These are phyloP conservation scores for Epichloe aotearoae DNA, from an alignment of 2,329 filamentous ascomycete species.

Conservation along the genomic window DNA sequence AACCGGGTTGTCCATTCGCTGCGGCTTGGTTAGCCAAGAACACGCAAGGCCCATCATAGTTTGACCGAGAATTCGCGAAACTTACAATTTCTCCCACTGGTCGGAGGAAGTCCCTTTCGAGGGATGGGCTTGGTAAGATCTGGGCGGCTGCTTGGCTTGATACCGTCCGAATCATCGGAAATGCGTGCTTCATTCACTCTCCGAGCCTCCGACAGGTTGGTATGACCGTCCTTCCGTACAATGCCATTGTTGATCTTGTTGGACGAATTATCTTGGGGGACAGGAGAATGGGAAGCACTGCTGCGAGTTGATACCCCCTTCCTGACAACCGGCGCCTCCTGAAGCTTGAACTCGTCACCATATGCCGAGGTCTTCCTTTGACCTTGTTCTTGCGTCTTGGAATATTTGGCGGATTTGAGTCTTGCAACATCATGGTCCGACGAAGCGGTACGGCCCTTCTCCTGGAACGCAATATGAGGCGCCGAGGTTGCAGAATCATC, in stretches of 20 bases:
- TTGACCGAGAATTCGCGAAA: not conserved
- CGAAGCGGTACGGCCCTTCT: constrained; percentile 53
- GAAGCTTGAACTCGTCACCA: constrained; percentile 54
- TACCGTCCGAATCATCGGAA: constrained; percentile 43
- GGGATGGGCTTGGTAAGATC: constrained; percentile 37
- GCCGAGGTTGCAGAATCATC: constrained; percentile 44
- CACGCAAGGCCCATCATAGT: not conserved
- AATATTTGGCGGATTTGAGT: constrained; percentile 36
- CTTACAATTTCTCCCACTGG: constrained; percentile 28
- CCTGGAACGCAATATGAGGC: constrained; percentile 86
- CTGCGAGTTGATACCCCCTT: constrained; percentile 29
- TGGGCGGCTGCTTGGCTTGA: constrained; percentile 25
- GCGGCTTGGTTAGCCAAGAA: not conserved
- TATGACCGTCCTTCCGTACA: constrained; percentile 13
- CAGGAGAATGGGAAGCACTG: constrained; percentile 28
- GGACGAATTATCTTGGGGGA: constrained; percentile 22
- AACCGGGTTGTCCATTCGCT: constrained; percentile 4
- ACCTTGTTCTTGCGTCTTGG: constrained; percentile 23
- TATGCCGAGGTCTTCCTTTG: constrained; percentile 15
- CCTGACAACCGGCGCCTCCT: constrained; percentile 63
- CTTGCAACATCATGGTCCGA: constrained; percentile 45
- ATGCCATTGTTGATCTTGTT: constrained; percentile 22
- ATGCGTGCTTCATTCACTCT: constrained; percentile 33
- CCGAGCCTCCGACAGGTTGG: constrained; percentile 14
- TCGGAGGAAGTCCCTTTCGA: constrained; percentile 49